Percentiles rank a stretch among this genome's conserved stretches.
These are phyloP conservation scores for Chaetomium olivaceum DNA, from an alignment of 2,329 filamentous ascomycete species.

Conservation along the genomic window DNA sequence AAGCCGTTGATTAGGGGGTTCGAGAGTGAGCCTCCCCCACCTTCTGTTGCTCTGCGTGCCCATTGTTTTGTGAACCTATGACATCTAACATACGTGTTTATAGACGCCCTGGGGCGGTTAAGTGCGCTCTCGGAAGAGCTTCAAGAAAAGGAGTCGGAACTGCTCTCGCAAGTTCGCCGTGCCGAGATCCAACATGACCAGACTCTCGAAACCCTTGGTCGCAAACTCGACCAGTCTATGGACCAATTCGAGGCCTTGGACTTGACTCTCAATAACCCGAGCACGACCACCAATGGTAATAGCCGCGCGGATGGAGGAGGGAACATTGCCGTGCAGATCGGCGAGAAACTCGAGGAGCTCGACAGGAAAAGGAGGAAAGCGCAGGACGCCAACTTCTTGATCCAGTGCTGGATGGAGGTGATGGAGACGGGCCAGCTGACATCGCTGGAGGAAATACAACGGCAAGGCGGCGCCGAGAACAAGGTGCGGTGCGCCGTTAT, in stretches of 20 bases:
- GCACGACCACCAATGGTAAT: constrained; percentile 47
- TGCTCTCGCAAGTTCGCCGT: constrained; percentile 83
- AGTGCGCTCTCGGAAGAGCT: constrained; percentile 77
- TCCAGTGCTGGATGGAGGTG: constrained; percentile 96
- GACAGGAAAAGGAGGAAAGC: constrained; percentile 89
- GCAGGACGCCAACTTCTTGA: constrained; percentile 89
- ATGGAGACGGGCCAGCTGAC: constrained; percentile 84
- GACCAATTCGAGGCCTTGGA: constrained; percentile 90
- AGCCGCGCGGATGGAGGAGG: constrained; percentile 64
- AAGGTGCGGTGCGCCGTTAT: constrained; percentile 95
- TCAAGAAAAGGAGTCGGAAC: constrained; percentile 85
- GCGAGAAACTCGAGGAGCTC: constrained; percentile 88
- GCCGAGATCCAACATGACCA: constrained; percentile 91
- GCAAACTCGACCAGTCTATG: constrained; percentile 89
- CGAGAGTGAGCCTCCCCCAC: constrained; percentile 57
- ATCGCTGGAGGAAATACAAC: constrained; percentile 83
- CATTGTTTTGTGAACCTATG: neutral
- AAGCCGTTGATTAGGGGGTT: constrained; percentile 97
- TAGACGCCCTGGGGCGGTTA: constrained; percentile 67
- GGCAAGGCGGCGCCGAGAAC: constrained; percentile 82
- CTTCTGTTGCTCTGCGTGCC: neutral
- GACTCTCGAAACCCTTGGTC: constrained; percentile 82
- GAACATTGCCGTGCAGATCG: constrained; percentile 91
- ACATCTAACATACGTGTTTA: constrained; percentile 32
- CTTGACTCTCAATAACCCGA: constrained; percentile 69